These are phyloP conservation scores for Monosporozyma yasuniensis DNA, from an alignment of 805 yeast species.

Conservation along the genomic window DNA sequence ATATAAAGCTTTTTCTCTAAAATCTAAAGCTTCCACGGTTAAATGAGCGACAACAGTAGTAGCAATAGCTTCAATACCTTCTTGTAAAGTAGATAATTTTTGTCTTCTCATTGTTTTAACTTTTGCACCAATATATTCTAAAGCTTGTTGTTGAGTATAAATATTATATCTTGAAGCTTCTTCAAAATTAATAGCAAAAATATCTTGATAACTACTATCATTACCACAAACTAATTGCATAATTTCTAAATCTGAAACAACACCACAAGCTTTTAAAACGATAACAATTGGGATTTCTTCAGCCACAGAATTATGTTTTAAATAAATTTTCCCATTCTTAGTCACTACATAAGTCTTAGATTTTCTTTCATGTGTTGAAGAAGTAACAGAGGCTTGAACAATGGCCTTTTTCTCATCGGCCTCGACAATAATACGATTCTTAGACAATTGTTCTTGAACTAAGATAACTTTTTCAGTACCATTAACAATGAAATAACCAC, in stretches of 20 bases:
- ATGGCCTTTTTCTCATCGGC: constrained; percentile 91
- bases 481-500: constrained; percentile 95
- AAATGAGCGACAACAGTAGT: constrained; percentile 94
- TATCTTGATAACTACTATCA: constrained; percentile 79
- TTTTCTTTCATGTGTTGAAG: constrained; percentile 96
- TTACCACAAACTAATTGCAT: constrained; percentile 91
- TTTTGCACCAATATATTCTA: constrained; percentile 80
- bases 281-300: constrained; percentile 95
- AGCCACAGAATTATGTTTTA: constrained; percentile 89
- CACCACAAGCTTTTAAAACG: constrained; percentile 89
- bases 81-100: constrained; percentile 72
- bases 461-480: constrained; percentile 97
- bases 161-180: constrained; percentile 82
- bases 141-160: constrained; percentile 87
- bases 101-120: constrained; percentile 93
- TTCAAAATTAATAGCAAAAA: constrained; percentile 87
- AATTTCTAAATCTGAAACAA: constrained; percentile 84
- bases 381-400: constrained; percentile 95
- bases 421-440: constrained; percentile 95
- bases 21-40: constrained; percentile 73
- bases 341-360: constrained; percentile 94
- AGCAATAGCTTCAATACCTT: constrained; percentile 93
- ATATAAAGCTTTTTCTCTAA: constrained; percentile 88
- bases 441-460: constrained; percentile 93
- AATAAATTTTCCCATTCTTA: constrained; percentile 77